Evolutionary conservation across 225 moss, liverwort and hornwort genomes (phyloP).

Genomic region (Bryum argenteum): DNA sequence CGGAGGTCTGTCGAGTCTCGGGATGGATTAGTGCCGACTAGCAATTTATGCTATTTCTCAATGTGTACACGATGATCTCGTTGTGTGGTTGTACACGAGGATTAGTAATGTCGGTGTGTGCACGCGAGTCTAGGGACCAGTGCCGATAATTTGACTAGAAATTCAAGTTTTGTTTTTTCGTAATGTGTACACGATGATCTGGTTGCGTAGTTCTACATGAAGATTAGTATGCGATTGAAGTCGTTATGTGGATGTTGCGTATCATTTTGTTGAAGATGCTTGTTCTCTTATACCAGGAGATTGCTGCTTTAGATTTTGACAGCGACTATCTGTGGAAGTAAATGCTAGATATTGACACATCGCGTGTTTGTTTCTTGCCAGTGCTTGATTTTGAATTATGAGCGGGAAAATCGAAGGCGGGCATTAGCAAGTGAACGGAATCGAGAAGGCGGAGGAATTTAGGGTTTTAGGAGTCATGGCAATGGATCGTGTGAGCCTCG

Average conservation of each 20-base stretch:
- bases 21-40: constrained; percentile 1
- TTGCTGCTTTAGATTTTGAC: constrained; percentile 1
- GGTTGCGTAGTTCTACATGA: background rate
- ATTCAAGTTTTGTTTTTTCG: background rate
- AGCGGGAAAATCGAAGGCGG: background rate
- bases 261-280: background rate
- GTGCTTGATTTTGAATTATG: constrained; percentile 18
- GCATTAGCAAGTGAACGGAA: background rate
- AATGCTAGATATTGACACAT: constrained; percentile 14
- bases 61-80: background rate
- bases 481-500: constrained; percentile 13
- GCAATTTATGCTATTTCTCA: background rate
- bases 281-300: background rate
- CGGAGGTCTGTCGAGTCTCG: no score
- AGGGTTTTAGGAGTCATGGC: constrained; percentile 13
- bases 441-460: constrained; percentile 13
- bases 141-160: background rate
- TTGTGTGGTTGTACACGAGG: background rate
- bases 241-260: no score
- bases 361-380: constrained; percentile 20
- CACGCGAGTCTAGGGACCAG: background rate
- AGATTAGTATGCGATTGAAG: background rate
- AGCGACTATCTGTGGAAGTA: constrained; percentile 11
- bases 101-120: background rate
- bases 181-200: background rate